Evolutionary conservation across 2,329 filamentous ascomycete genomes (phyloP).

Genomic region (Cadophora sp.): DNA sequence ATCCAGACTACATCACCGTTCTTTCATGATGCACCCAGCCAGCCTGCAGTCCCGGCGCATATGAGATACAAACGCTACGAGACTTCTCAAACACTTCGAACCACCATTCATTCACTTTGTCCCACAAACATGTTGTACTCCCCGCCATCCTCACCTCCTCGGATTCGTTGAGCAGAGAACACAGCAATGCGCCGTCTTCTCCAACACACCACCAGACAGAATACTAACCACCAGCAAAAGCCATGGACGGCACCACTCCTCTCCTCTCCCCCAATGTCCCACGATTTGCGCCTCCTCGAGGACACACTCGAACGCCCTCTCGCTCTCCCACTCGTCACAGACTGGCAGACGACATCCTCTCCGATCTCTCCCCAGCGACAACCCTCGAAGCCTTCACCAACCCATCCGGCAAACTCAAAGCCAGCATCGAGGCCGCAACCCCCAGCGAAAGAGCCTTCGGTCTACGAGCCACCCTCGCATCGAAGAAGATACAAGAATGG

Average conservation of each 20-base stretch:
- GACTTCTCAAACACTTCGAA: constrained; percentile 28
- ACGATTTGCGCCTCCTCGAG: constrained; percentile 33
- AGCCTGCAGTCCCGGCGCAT: not conserved
- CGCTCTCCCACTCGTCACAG: constrained; percentile 41
- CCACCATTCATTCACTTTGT: constrained; percentile 24
- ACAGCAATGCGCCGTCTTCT: constrained; percentile 32
- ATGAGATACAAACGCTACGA: constrained; percentile 14
- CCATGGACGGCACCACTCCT: constrained; percentile 34
- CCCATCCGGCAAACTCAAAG: constrained; percentile 58
- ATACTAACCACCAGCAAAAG: constrained; percentile 36
- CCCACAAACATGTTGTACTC: constrained; percentile 33
- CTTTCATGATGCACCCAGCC: not conserved
- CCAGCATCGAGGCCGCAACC: constrained; percentile 68
- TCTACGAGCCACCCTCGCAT: constrained; percentile 71
- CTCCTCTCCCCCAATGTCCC: constrained; percentile 34
- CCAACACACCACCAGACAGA: constrained; percentile 13
- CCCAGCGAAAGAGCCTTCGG: constrained; percentile 74
- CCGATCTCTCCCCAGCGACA: constrained; percentile 64
- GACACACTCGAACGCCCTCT: constrained; percentile 33
- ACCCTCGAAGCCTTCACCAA: constrained; percentile 66
- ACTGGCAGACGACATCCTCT: constrained; percentile 62
- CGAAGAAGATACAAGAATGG: constrained; percentile 76
- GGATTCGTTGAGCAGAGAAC: constrained; percentile 19
- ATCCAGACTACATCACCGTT: not conserved
- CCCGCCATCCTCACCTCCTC: constrained; percentile 19